These are phyloP conservation scores for Trichoderma reesei DNA, from an alignment of 495 filamentous ascomycete genomes.

Conservation along the genomic window DNA sequence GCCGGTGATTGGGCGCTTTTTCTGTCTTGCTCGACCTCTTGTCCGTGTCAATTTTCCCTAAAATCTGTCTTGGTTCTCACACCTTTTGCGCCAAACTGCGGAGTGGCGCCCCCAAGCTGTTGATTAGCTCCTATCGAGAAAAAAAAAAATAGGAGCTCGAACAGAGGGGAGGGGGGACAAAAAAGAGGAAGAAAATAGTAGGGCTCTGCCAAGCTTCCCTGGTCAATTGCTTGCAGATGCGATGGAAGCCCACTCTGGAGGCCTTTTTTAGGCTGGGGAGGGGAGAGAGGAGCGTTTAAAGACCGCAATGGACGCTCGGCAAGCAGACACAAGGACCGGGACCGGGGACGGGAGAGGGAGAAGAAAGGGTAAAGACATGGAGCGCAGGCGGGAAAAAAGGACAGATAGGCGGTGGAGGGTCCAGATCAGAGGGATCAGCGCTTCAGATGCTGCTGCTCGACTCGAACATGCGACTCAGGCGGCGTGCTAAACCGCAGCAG, in stretches of 20 bases:
- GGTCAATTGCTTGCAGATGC: neutral
- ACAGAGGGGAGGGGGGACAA: no score
- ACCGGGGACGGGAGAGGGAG: neutral
- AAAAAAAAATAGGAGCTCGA: no score
- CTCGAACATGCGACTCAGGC: neutral
- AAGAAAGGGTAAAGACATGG: neutral
- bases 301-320: neutral
- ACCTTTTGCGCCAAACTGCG: neutral
- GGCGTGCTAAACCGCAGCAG: neutral
- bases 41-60: no score
- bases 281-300: neutral
- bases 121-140: neutral
- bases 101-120: slow-evolving; percentile 5
- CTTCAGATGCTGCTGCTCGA: no score
- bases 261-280: neutral
- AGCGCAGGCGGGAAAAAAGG: neutral
- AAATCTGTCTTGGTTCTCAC: no score
- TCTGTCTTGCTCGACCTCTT: neutral
- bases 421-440: slow-evolving; percentile 6
- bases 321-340: neutral
- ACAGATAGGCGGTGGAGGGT: slow-evolving; percentile 9
- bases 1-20: neutral
- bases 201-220: neutral
- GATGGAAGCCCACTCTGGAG: neutral
- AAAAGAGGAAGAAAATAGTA: neutral